Evolutionary conservation across 2,329 filamentous ascomycete species (phyloP), one percentile per base, ranked within the genome.

Genomic region (Alternaria arbusti): DNA sequence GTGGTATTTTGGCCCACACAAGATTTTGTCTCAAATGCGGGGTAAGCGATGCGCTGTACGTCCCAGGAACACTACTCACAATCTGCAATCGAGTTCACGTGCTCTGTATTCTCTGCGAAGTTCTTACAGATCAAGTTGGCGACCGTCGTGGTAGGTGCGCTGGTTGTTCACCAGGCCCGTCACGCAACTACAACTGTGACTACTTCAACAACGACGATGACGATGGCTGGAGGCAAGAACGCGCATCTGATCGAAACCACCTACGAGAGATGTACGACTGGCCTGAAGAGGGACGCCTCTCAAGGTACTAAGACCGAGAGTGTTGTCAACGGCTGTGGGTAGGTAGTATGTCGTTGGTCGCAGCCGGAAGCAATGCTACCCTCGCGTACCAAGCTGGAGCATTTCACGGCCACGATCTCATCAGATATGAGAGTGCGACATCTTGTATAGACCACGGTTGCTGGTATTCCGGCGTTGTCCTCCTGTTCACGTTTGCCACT

Each of bases 1-100:
- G 63, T 57, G 70, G 69, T 11, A 22, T 54, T n/a, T 60, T 70
- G n/a, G 73, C 74, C n/a, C 59, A 52, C 25, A 64, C 62, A 40
- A 65, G 74, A 67, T 69, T 70, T 13, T 76, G 74, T 65, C 64
- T 76, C 10, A 54, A 68, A 50, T 76, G 74, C 67, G 74, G 72
- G 61, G 66, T 76, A 54, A 63, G 60, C 11, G 57, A 52, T 52
- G 61, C 64, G 46, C 50, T 64, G 55, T 76, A 76, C 60, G 46
- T 52, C 17, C 59, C 64, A n/a, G 73, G 73, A 26, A 64, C 65
- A 25, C 57, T 60, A 45, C 63, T 76, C 46, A 64, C 54, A 25
- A 70, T 74, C 36, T 67, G 68, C 54, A 71, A 72, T 20, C 59
- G 65, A 54, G 23, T 45, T 20, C 61, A 68, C 51, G 65, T 73